Percentiles rank a stretch among this genome's conserved stretches.
Evolutionary conservation across 176 grass and related monocot species (phyloP).

Genomic region (Avena sativa): DNA sequence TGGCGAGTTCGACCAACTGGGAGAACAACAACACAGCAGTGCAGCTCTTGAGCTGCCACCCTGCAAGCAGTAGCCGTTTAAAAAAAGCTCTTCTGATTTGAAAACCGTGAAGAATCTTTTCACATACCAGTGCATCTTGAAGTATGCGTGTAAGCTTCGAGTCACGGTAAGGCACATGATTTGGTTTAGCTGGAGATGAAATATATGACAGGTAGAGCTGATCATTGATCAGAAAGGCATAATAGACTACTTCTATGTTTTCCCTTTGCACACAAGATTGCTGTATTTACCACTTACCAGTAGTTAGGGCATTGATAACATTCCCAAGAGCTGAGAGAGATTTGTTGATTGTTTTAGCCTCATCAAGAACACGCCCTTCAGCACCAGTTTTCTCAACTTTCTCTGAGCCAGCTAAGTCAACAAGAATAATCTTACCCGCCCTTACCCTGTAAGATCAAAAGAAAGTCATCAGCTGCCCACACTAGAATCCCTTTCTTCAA

Average conservation of each 20-base stretch:
- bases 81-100: neutral
- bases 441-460: slow-evolving; percentile 58
- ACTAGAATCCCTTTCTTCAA: slow-evolving; percentile 14
- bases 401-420: slow-evolving; percentile 92
- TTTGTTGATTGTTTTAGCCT: slow-evolving; percentile 94
- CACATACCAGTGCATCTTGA: slow-evolving; percentile 88
- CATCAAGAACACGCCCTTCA: slow-evolving; percentile 81
- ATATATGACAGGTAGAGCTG: slow-evolving; percentile 28
- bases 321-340: slow-evolving; percentile 89
- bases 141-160: slow-evolving; percentile 95
- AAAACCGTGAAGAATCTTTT: slow-evolving; percentile 22
- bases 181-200: slow-evolving; percentile 70
- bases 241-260: slow-evolving; percentile 12
- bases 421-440: slow-evolving; percentile 83
- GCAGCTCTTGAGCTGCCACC: slow-evolving; percentile 87
- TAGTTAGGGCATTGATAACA: slow-evolving; percentile 90
- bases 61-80: slow-evolving; percentile 48
- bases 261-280: neutral
- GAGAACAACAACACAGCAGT: slow-evolving; percentile 93
- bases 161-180: slow-evolving; percentile 84
- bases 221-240: slow-evolving; percentile 13
- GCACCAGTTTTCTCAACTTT: slow-evolving; percentile 92
- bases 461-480: neutral
- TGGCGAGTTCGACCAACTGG: slow-evolving; percentile 68
- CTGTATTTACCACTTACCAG: slow-evolving; percentile 69